Base-by-base conservation (phyloP, 805 yeast species). In the Pichia exigua region DNA sequence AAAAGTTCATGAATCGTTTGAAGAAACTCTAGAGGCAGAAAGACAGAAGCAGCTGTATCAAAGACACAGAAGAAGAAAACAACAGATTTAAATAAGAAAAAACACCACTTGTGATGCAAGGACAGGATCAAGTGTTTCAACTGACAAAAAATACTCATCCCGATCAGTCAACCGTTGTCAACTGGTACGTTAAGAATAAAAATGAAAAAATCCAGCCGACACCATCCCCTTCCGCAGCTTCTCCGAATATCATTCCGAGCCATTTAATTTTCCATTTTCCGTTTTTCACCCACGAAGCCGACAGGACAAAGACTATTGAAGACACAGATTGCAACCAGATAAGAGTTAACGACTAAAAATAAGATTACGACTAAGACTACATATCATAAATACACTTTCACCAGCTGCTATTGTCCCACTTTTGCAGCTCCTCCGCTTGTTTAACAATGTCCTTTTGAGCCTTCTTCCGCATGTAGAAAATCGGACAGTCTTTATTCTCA, bases 401-500 rank as follows among this genome's bases (percentile, higher is more conserved):
- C 85, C 85, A 80, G 10, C 63, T 65, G 3, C 82, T 78, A 22
- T 73, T 71, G 55, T 85, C 87, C 82, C 89, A 86, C 63, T 82
- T 80, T 26, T 68, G 69, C 54, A 87, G 64, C 61, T 87, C 92
- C 27, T 65, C 65, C 10, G 80, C 71, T 51, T 82, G 84, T 40
- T 73, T 73, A 35, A 70, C 65, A 9, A 83, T 77, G 60, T 87
- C 95, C 65, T 85, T 86, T 61, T 85, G 92, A 10, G 84, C 86
- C 63, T 85, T 85, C 67, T 81, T 91, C 63, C 99, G 77, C 99
- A 94, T 94, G 66, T 94, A 94, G 63, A 94, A 94, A 39, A 94
- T 94, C 1, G 97, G 97, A 71, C 99, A 94, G 67, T 94, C 98
- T 59, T 91, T 90, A 59, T 92, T 89, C 0, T 96, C 83, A 67